These are phyloP conservation scores for Rhodotorula mucilaginosa DNA, from an alignment of 1,284 basidiomycete species.

Conservation along the genomic window DNA sequence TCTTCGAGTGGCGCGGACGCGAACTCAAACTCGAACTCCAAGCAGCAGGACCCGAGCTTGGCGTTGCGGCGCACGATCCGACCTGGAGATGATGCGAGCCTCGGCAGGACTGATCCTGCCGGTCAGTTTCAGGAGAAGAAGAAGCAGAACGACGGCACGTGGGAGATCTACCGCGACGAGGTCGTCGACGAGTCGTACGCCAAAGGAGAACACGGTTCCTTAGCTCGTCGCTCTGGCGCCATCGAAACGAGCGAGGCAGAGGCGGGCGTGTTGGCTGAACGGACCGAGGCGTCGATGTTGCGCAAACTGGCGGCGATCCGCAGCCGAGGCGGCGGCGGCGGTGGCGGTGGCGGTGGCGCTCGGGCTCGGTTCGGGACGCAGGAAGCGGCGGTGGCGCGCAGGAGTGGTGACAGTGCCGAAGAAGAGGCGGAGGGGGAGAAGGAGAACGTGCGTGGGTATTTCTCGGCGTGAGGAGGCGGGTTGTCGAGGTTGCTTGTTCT, in stretches of 20 bases:
- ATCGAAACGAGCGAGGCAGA: not conserved
- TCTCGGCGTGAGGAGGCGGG: not conserved
- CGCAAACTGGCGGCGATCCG: not conserved
- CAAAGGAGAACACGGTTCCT: too few relatives aligned
- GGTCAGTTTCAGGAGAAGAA: not conserved
- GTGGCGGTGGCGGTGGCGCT: not conserved
- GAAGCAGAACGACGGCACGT: not conserved
- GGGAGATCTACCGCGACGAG: not conserved
- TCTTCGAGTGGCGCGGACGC: not conserved
- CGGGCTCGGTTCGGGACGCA: not conserved
- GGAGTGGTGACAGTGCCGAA: not conserved
- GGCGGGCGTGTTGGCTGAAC: not conserved
- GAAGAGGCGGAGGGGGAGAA: not conserved
- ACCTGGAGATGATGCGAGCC: not conserved
- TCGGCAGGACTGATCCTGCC: too few relatives aligned
- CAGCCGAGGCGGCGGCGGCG: not conserved
- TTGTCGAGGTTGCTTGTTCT: not conserved
- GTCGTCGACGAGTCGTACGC: not conserved
- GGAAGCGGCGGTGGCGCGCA: too few relatives aligned
- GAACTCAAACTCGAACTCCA: not conserved
- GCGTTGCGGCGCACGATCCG: conserved; percentile 1
- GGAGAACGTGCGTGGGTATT: not conserved
- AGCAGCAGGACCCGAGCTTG: not conserved
- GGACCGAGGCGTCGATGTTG: not conserved
- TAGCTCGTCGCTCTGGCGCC: too few relatives aligned